These are phyloP conservation scores for Sungouiella blattae DNA, from an alignment of 805 yeast genomes.

Conservation along the genomic window DNA sequence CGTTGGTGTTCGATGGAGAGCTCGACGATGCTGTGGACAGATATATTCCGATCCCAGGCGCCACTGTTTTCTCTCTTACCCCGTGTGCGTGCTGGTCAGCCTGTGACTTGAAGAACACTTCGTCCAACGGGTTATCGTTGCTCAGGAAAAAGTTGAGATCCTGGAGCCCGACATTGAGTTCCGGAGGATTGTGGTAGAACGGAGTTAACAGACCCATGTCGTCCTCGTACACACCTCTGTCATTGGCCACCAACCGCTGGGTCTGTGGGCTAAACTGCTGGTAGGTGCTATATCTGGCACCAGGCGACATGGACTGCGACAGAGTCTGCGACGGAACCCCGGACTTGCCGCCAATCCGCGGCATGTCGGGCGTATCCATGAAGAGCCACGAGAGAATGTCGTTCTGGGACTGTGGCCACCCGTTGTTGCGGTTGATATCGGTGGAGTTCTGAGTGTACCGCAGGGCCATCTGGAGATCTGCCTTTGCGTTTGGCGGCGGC, in stretches of 20 bases:
- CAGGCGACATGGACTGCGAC: background rate
- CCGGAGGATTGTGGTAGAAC: slow-evolving; percentile 3
- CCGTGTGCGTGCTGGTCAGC: background rate
- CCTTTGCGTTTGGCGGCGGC: background rate
- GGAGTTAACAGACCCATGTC: background rate
- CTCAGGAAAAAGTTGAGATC: slow-evolving; percentile 37
- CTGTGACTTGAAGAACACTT: slow-evolving; percentile 20
- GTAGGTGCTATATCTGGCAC: too few species aligned
- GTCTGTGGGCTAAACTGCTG: background rate
- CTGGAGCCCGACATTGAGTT: slow-evolving; percentile 24
- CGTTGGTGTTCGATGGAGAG: slow-evolving; percentile 34
- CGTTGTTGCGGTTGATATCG: background rate
- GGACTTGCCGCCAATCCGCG: background rate
- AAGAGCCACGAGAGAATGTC: slow-evolving; percentile 41
- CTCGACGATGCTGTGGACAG: slow-evolving; percentile 23
- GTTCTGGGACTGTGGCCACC: slow-evolving; percentile 24
- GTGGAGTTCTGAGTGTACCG: too few species aligned
- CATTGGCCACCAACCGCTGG: background rate
- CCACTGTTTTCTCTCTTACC: slow-evolving; percentile 1
- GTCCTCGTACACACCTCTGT: background rate
- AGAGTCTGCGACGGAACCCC: background rate
- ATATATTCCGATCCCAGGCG: background rate
- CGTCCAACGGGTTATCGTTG: slow-evolving; percentile 39
- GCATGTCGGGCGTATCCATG: slow-evolving; percentile 21
- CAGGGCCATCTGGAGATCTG: too few species aligned